Evolutionary conservation across 148 eudicot species (phyloP).

Genomic region (Selenicereus undatus): DNA sequence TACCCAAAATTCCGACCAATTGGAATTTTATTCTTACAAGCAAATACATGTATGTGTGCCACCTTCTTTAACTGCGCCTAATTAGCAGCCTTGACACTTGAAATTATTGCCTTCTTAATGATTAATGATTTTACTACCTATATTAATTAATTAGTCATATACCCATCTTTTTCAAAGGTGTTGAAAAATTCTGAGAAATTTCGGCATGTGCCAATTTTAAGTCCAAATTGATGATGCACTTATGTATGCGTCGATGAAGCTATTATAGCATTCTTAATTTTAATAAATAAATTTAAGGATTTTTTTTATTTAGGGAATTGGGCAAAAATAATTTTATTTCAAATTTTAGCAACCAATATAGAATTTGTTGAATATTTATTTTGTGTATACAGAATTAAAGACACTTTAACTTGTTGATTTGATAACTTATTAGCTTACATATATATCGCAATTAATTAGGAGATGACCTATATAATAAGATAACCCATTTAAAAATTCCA

Average conservation of each 20-base stretch:
- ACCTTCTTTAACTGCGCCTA: background rate
- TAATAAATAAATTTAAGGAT: too few relatives aligned
- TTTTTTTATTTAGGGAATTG: too few relatives aligned
- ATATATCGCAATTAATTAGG: too few relatives aligned
- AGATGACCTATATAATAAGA: too few relatives aligned
- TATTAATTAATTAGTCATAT: background rate
- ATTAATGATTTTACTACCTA: background rate
- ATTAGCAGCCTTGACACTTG: background rate
- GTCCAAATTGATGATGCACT: background rate
- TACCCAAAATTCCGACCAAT: conserved; percentile 16
- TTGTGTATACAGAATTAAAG: too few relatives aligned
- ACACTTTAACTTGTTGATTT: too few relatives aligned
- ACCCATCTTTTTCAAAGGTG: conserved; percentile 10
- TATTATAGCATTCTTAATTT: background rate
- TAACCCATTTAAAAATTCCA: too few relatives aligned
- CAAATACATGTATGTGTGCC: background rate
- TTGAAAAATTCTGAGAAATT: background rate
- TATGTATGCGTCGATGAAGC: background rate
- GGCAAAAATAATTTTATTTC: too few relatives aligned
- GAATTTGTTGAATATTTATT: too few relatives aligned
- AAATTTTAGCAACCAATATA: too few relatives aligned
- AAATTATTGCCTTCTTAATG: conserved; percentile 2
- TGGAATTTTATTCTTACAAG: conserved; percentile 2
- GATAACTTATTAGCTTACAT: too few relatives aligned
- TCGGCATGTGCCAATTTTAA: background rate